Conservation (phyloP, 2,329 filamentous ascomycete genomes). For the Mollisiaceae sp. region DNA sequence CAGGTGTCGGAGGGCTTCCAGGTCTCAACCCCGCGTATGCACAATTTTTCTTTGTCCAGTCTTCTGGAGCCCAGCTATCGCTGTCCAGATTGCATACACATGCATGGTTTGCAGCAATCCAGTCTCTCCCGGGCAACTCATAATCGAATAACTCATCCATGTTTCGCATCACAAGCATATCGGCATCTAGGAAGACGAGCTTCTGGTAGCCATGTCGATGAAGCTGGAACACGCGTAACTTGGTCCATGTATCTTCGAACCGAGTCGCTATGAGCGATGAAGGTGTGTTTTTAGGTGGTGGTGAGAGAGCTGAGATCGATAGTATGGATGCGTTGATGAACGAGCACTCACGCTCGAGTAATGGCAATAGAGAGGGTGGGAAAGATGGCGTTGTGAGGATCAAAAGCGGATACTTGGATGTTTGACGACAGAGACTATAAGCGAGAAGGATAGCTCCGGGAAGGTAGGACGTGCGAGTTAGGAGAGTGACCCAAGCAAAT, state of each 20-base stretch:
- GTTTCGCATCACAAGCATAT: slow-evolving; percentile 81
- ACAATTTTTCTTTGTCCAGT: slow-evolving; percentile 66
- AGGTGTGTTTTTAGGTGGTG: slow-evolving; percentile 56
- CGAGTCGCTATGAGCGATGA: slow-evolving; percentile 71
- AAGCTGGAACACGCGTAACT: slow-evolving; percentile 77
- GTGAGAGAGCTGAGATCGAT: slow-evolving; percentile 71
- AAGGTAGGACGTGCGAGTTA: slow-evolving; percentile 81
- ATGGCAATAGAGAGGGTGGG: slow-evolving; percentile 53
- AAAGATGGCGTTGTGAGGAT: slow-evolving; percentile 80
- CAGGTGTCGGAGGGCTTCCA: slow-evolving; percentile 35
- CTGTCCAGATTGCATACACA: slow-evolving; percentile 82
- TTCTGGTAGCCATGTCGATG: slow-evolving; percentile 67
- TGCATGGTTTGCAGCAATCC: slow-evolving; percentile 82
- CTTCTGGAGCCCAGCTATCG: slow-evolving; percentile 74
- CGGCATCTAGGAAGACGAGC: slow-evolving; percentile 81
- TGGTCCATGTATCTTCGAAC: slow-evolving; percentile 89
- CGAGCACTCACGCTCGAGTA: slow-evolving; percentile 64
- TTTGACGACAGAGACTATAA: slow-evolving; percentile 68
- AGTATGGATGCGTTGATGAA: slow-evolving; percentile 70
- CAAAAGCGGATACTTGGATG: slow-evolving; percentile 75
- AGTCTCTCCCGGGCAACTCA: slow-evolving; percentile 64
- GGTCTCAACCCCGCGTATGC: slow-evolving; percentile 56
- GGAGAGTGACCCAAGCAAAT: slow-evolving; percentile 73
- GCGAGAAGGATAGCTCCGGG: slow-evolving; percentile 80
- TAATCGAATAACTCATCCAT: slow-evolving; percentile 91